Evolutionary conservation across 2,329 filamentous ascomycete species (phyloP).

Genomic region (Aspergillus proliferans): DNA sequence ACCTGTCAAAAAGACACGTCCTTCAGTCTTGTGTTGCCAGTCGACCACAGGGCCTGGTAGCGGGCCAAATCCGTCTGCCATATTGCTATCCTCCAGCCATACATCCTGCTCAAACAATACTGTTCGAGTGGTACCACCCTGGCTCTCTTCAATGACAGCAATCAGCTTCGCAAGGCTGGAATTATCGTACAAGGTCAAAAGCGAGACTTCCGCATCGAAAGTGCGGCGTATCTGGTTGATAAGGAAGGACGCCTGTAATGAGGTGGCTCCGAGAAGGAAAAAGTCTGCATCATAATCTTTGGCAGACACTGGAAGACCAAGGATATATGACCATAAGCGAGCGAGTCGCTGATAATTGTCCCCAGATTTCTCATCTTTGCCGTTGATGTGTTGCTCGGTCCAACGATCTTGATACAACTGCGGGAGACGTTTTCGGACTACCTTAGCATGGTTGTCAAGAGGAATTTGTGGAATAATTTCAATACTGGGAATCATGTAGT

Average conservation of each 20-base stretch:
- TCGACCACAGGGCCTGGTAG: constrained; percentile 2
- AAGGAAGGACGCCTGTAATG: constrained; percentile 14
- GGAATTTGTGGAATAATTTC: constrained; percentile 62
- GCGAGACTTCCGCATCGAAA: constrained; percentile 10
- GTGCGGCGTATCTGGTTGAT: constrained; percentile 11
- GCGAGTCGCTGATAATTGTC: not conserved
- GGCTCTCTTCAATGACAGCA: constrained; percentile 3
- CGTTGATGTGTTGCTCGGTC: not conserved
- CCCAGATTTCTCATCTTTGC: not conserved
- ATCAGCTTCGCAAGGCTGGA: constrained; percentile 9
- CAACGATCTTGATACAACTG: constrained; percentile 6
- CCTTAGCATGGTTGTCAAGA: constrained; percentile 67
- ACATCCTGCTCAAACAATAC: constrained; percentile 8
- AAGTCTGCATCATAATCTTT: constrained; percentile 12
- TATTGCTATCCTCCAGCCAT: constrained; percentile 14
- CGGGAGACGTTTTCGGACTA: constrained; percentile 29
- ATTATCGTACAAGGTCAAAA: constrained; percentile 16
- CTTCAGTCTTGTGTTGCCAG: constrained; percentile 17
- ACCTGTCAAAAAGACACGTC: constrained; percentile 65
- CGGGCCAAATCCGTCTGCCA: constrained; percentile 8
- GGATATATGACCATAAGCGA: constrained; percentile 6
- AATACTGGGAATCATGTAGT: constrained; percentile 65
- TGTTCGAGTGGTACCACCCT: not conserved
- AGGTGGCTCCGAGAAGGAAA: constrained; percentile 15
- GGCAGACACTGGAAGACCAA: not conserved